A percentile compares a stretch with the other conserved stretches of the same genome.
phyloP scores from a whole-genome alignment of 768 basidiomycete species.

The Psilocybe cyanescens region DNA sequence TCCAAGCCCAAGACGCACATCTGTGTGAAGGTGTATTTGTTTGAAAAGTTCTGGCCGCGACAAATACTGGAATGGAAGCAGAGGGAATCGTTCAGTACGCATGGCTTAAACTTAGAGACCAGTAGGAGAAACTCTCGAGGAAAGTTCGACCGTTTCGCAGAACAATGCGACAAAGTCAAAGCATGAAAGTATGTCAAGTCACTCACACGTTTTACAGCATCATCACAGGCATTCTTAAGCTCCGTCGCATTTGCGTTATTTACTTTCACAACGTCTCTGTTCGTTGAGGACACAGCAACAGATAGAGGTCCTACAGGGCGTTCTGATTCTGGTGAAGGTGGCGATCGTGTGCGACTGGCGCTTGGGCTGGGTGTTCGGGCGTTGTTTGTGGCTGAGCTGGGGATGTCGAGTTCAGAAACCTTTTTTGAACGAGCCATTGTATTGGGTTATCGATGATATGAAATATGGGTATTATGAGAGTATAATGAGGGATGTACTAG shows the following conservation, averaged over 20 bases:
- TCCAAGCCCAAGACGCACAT: conserved; percentile 85
- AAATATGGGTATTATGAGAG: conserved; percentile 17
- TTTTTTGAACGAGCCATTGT: conserved; percentile 25
- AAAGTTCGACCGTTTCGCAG: neutral
- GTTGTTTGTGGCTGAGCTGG: conserved; percentile 4
- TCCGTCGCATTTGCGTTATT: conserved; percentile 62
- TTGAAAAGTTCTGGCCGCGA: conserved; percentile 83
- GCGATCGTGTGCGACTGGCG: conserved; percentile 19
- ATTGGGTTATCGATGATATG: conserved; percentile 3
- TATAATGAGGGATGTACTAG: conserved; percentile 6
- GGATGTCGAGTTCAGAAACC: conserved; percentile 8
- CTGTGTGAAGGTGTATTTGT: conserved; percentile 85
- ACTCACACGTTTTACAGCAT: conserved; percentile 85
- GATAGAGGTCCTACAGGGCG: conserved; percentile 60
- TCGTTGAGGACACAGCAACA: conserved; percentile 42
- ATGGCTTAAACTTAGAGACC: neutral
- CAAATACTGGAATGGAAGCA: conserved; percentile 61
- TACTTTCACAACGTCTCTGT: conserved; percentile 61
- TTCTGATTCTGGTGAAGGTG: conserved; percentile 36
- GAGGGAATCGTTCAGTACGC: neutral
- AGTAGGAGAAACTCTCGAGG: neutral
- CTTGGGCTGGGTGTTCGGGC: conserved; percentile 21
- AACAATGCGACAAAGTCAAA: neutral
- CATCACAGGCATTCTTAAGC: conserved; percentile 79
- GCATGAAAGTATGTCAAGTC: neutral